phyloP scores from a whole-genome alignment of 2,329 filamentous ascomycete genomes.

The Geosmithia morbida region DNA sequence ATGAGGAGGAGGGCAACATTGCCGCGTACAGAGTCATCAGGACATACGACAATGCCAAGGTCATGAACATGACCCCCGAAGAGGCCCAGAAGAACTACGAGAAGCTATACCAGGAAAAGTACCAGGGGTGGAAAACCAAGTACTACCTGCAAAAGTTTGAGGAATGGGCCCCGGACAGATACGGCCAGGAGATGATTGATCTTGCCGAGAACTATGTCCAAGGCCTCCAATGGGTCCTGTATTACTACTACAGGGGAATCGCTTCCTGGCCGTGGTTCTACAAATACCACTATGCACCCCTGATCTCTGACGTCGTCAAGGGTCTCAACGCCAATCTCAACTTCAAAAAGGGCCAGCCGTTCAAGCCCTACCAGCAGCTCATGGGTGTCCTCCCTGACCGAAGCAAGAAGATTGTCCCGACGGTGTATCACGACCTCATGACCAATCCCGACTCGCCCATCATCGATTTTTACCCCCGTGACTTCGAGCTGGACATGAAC shows the following conservation, averaged over 20 bases:
- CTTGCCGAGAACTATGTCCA: slow-evolving; percentile 95
- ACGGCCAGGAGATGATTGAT: slow-evolving; percentile 59
- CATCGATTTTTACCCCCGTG: slow-evolving; percentile 92
- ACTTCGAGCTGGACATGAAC: slow-evolving; percentile 98
- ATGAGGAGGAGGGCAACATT: slow-evolving; percentile 64
- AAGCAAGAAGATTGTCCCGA: slow-evolving; percentile 90
- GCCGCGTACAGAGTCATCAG: slow-evolving; percentile 77
- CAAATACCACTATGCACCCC: slow-evolving; percentile 87
- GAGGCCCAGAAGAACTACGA: slow-evolving; percentile 69
- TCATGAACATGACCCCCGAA: slow-evolving; percentile 65
- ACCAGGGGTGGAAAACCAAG: slow-evolving; percentile 82
- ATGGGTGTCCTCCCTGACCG: slow-evolving; percentile 97
- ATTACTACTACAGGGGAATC: slow-evolving; percentile 94
- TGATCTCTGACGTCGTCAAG: slow-evolving; percentile 90
- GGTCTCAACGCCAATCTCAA: slow-evolving; percentile 77
- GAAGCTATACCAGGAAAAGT: slow-evolving; percentile 79
- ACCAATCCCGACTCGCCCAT: slow-evolving; percentile 82
- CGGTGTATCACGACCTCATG: slow-evolving; percentile 83
- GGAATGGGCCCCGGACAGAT: slow-evolving; percentile 69
- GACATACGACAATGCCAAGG: slow-evolving; percentile 78
- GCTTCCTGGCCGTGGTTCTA: slow-evolving; percentile 99
- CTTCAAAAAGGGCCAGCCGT: slow-evolving; percentile 89
- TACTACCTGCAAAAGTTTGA: slow-evolving; percentile 86
- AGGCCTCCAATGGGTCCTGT: slow-evolving; percentile 93
- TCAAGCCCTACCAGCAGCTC: slow-evolving; percentile 87